A percentile compares a stretch with the other conserved stretches of the same genome.
phyloP scores from a whole-genome alignment of 2,329 filamentous ascomycete genomes.

The Fusarium denticulatum region DNA sequence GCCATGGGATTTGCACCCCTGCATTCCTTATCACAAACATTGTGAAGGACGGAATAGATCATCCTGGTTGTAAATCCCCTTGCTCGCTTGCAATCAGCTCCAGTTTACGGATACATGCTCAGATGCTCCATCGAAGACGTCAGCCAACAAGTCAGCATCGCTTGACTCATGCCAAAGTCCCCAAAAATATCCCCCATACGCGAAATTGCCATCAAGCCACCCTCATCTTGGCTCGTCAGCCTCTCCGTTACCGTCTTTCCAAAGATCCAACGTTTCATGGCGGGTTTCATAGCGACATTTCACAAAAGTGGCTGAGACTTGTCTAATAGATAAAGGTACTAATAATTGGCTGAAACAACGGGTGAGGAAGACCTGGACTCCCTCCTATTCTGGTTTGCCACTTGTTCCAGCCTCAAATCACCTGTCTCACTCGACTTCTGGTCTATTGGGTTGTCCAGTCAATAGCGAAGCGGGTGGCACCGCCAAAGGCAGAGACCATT shows the following conservation, averaged over 20 bases:
- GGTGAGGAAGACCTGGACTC: background rate
- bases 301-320: slow-evolving; percentile 1
- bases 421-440: background rate
- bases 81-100: background rate
- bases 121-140: background rate
- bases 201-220: slow-evolving; percentile 3
- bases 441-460: background rate
- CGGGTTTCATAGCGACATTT: slow-evolving; percentile 10
- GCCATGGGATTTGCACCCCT: background rate
- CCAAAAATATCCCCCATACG: background rate
- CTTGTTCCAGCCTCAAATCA: background rate
- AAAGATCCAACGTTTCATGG: background rate
- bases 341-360: slow-evolving; percentile 11
- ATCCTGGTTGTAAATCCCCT: background rate
- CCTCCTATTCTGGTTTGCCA: background rate
- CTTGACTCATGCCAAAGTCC: background rate
- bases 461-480: slow-evolving; percentile 13
- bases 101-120: background rate
- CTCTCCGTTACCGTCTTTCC: background rate
- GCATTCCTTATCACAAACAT: background rate
- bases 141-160: background rate
- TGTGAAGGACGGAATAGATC: background rate
- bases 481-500: background rate
- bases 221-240: background rate
- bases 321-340: background rate